Evolutionary conservation across 2,329 filamentous ascomycete species (phyloP), one percentile per base, ranked within the genome.

Genomic region (Phyllosticta capitalensis): DNA sequence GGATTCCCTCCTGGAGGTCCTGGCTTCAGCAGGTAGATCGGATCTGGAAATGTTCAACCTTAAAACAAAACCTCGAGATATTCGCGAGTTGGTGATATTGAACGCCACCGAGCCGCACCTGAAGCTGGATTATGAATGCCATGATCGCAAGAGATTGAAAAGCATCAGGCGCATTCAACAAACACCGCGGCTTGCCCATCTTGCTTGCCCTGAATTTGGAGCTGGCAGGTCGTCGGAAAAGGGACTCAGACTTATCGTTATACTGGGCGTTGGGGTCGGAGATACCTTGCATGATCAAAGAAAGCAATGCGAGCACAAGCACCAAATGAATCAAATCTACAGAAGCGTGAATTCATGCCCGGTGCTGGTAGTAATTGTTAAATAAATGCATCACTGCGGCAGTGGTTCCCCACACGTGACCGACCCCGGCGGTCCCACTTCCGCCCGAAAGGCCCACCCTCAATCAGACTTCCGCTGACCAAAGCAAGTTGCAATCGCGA

Each of bases 1-100:
- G 78, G 78, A 57, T 80, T 75, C 65, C 79, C 79, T 56, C 79
- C 79, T 21, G 59, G 59, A 28, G 57, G 52, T n/a, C 38, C 38
- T 45, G 38, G 38, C 17, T 45, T 45, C 38, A 45, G n/a, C 38
- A 45, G 38, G 38, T 45, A 45, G 17, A 45, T 45, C 14, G 38
- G 17, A 5, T n/a, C 38, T 14, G 17, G n/a, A 17, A 6, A n/a
- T n/a, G n/a, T 45, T n/a, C 38, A 45, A 45, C 5, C 17, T 45
- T n/a, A 45, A 45, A 45, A 17, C 12, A 45, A 45, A 45, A n/a
- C 17, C 38, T n/a, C 38, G 5, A 45, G 38, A 45, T n/a, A 45
- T n/a, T n/a, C 38, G 38, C 17, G n/a, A 45, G 17, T n/a, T 14
- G 38, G 5, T 45, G 5, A 45, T 19, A n/a, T n/a, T 7, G 14